Percentiles rank a stretch among this genome's conserved stretches.
phyloP scores from a whole-genome alignment of 345 rosid genomes.

The Salix caprea region DNA sequence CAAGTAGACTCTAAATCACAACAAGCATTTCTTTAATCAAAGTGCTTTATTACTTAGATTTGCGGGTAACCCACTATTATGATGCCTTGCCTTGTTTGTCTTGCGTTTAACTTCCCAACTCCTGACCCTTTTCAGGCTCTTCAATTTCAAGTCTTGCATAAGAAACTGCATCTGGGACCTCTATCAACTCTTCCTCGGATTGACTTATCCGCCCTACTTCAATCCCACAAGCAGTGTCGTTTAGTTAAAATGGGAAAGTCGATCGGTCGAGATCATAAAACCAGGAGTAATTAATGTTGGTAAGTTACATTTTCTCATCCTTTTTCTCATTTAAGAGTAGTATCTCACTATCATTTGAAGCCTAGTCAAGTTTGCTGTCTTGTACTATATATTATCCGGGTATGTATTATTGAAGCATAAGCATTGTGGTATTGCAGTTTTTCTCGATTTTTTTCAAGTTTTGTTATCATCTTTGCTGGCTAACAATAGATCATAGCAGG shows the following conservation, averaged over 20 bases:
- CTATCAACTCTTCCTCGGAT: slow-evolving; percentile 13
- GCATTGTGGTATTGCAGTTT: neutral
- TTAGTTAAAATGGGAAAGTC: slow-evolving; percentile 20
- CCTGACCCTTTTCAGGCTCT: slow-evolving; percentile 28
- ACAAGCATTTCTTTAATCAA: slow-evolving; percentile 13
- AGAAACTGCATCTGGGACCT: slow-evolving; percentile 13
- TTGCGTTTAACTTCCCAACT: neutral
- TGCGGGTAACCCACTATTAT: neutral
- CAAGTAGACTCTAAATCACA: neutral
- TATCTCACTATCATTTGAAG: neutral
- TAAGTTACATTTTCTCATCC: slow-evolving; percentile 24
- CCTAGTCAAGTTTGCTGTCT: slow-evolving; percentile 18
- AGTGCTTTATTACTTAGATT: slow-evolving; percentile 6
- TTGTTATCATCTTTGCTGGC: neutral
- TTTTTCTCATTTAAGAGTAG: neutral
- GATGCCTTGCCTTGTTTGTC: slow-evolving; percentile 1
- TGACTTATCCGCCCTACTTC: neutral
- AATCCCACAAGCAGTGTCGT: slow-evolving; percentile 17
- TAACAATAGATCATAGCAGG: neutral
- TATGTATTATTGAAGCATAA: slow-evolving; percentile 18
- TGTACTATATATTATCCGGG: slow-evolving; percentile 2
- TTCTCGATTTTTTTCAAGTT: neutral
- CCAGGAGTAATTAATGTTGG: slow-evolving; percentile 9
- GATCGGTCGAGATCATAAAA: slow-evolving; percentile 12
- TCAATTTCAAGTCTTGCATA: slow-evolving; percentile 11